Percentiles rank a stretch among this genome's conserved stretches.
Evolutionary conservation across 345 rosid species (phyloP).

Genomic region (Lepidium aucheri): DNA sequence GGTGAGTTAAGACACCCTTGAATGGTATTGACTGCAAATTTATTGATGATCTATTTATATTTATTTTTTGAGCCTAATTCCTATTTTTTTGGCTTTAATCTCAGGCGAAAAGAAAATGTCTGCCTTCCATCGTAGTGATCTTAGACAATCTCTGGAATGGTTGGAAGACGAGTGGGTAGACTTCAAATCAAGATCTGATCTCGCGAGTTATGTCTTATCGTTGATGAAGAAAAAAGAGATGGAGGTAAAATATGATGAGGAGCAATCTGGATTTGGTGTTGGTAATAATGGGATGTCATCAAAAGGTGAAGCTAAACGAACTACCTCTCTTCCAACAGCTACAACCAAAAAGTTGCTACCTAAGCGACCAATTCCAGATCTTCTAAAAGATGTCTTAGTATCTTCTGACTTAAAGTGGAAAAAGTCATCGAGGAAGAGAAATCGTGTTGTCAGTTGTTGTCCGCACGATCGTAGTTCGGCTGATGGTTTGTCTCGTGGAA

Average conservation of each 20-base stretch:
- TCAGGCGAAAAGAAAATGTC: slow-evolving; percentile 61
- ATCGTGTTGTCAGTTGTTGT: slow-evolving; percentile 26
- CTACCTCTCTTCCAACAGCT: slow-evolving; percentile 8
- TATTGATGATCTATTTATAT: neutral
- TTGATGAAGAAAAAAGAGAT: slow-evolving; percentile 24
- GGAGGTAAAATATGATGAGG: slow-evolving; percentile 15
- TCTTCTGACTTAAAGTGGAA: slow-evolving; percentile 53
- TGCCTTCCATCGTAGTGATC: slow-evolving; percentile 29
- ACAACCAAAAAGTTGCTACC: slow-evolving; percentile 14
- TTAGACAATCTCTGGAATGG: slow-evolving; percentile 74
- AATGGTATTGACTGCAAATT: neutral
- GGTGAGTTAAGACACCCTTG: slow-evolving; percentile 36
- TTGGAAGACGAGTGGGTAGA: slow-evolving; percentile 47
- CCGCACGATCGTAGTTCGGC: slow-evolving; percentile 20
- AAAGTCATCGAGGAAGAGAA: slow-evolving; percentile 45
- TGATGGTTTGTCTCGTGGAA: slow-evolving; percentile 4
- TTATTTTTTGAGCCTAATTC: neutral
- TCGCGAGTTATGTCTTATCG: slow-evolving; percentile 26
- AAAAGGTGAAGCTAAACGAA: slow-evolving; percentile 14
- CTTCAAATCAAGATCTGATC: slow-evolving; percentile 37
- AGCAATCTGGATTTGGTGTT: slow-evolving; percentile 16
- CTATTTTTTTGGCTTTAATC: neutral
- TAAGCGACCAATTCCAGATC: slow-evolving; percentile 35
- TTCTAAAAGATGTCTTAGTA: slow-evolving; percentile 45
- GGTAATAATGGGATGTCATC: slow-evolving; percentile 2